A percentile compares a stretch with the other conserved stretches of the same genome.
Conservation (phyloP, 179 eudicot species). For the Silene noctiflora region DNA sequence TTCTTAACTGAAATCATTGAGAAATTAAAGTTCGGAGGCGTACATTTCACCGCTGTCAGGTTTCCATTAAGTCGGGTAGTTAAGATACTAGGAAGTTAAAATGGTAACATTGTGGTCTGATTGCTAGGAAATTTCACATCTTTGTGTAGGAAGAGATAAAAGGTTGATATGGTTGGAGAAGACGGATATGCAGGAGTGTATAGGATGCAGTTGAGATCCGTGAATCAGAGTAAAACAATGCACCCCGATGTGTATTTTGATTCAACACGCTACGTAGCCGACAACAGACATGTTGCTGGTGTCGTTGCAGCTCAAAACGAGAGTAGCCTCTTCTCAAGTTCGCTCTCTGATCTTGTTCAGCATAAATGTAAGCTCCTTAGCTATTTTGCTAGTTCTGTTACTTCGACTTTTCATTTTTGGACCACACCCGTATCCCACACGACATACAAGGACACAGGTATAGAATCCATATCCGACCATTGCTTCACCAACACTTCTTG, state of each 20-base stretch:
- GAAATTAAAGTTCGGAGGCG: conserved; percentile 12
- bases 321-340: conserved; percentile 53
- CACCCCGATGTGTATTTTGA: conserved; percentile 31
- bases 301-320: conserved; percentile 34
- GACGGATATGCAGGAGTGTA: conserved; percentile 27
- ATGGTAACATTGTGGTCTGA: conserved; percentile 22
- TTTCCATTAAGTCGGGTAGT: background rate
- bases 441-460: too few species aligned
- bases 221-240: conserved; percentile 33
- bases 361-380: conserved; percentile 35
- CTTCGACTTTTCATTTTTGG: background rate
- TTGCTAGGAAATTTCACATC: conserved; percentile 29
- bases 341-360: conserved; percentile 39
- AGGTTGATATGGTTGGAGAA: conserved; percentile 30
- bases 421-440: too few species aligned
- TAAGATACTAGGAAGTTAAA: too few species aligned
- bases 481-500: too few species aligned
- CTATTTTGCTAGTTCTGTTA: background rate
- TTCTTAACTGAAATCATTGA: conserved; percentile 7
- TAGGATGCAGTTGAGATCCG: conserved; percentile 29
- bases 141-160: conserved; percentile 33
- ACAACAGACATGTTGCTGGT: conserved; percentile 27
- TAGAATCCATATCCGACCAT: too few species aligned
- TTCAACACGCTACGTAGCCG: conserved; percentile 18
- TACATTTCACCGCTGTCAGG: background rate